These are phyloP conservation scores for Leccinum boreale DNA, from an alignment of 768 basidiomycete species.

Conservation along the genomic window DNA sequence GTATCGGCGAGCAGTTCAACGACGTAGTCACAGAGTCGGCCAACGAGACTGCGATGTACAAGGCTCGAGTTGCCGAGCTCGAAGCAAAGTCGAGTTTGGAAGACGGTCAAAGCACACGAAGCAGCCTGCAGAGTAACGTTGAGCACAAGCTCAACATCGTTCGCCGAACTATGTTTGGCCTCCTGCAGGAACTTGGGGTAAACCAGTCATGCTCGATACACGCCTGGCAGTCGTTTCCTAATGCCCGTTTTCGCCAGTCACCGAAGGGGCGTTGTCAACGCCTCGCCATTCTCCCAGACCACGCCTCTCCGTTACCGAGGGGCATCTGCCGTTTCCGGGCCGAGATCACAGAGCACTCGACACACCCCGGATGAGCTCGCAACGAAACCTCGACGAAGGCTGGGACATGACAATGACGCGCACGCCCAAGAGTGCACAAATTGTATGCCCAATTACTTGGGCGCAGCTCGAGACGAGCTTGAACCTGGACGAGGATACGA, in stretches of 20 bases:
- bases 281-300: constrained; percentile 11
- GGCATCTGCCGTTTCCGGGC: constrained; percentile 3
- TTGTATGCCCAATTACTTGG: constrained; percentile 33
- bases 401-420: constrained; percentile 43
- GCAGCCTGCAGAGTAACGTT: constrained; percentile 33
- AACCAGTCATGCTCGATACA: neutral
- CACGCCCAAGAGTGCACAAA: constrained; percentile 34
- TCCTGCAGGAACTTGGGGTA: constrained; percentile 42
- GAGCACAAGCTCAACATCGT: constrained; percentile 32
- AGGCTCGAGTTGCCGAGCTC: constrained; percentile 35
- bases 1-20: constrained; percentile 32
- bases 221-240: neutral
- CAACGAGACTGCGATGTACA: constrained; percentile 22
- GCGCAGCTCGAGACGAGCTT: constrained; percentile 25
- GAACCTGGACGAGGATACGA: constrained; percentile 38
- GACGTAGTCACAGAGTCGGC: constrained; percentile 16
- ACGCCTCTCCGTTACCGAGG: neutral
- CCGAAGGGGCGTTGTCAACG: constrained; percentile 15
- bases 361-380: neutral
- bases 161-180: constrained; percentile 39
- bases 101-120: constrained; percentile 26
- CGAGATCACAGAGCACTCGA: constrained; percentile 7
- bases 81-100: constrained; percentile 29
- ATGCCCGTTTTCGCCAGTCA: constrained; percentile 9
- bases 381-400: constrained; percentile 14